Conservation (phyloP, 1,284 basidiomycete genomes). For the Boletus mariae region DNA sequence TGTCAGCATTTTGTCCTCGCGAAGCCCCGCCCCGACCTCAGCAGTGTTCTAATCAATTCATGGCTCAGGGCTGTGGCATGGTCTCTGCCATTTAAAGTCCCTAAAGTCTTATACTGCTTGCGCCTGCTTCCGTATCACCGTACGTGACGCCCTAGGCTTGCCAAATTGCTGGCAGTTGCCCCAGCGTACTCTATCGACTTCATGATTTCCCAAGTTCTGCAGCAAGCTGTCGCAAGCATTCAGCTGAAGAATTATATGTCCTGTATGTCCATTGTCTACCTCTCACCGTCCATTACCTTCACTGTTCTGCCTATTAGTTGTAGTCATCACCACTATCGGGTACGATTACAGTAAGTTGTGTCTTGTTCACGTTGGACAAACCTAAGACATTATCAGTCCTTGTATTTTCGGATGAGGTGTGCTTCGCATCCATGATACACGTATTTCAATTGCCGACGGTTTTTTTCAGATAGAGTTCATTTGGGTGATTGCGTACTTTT, state of each 20-base stretch:
- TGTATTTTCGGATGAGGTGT: neutral
- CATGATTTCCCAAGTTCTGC: neutral
- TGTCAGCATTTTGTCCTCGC: too few species aligned
- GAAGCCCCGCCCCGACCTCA: too few species aligned
- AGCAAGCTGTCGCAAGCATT: neutral
- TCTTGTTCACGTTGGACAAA: neutral
- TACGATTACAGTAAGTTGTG: neutral
- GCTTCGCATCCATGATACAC: neutral
- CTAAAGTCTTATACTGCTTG: neutral
- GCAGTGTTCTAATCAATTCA: neutral
- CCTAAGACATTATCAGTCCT: neutral
- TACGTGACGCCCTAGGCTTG: neutral
- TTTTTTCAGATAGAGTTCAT: neutral
- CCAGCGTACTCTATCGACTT: neutral
- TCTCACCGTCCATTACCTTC: neutral
- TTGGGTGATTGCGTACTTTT: neutral
- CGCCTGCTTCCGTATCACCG: neutral
- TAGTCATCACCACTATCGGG: neutral
- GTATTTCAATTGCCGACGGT: neutral
- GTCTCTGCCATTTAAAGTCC: neutral
- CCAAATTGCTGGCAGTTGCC: neutral
- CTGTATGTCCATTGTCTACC: neutral
- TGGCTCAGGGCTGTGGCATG: neutral
- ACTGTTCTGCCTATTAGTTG: neutral
- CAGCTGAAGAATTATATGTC: neutral